Conservation (phyloP, 2,329 filamentous ascomycete species). For the Leptographium procerum region DNA sequence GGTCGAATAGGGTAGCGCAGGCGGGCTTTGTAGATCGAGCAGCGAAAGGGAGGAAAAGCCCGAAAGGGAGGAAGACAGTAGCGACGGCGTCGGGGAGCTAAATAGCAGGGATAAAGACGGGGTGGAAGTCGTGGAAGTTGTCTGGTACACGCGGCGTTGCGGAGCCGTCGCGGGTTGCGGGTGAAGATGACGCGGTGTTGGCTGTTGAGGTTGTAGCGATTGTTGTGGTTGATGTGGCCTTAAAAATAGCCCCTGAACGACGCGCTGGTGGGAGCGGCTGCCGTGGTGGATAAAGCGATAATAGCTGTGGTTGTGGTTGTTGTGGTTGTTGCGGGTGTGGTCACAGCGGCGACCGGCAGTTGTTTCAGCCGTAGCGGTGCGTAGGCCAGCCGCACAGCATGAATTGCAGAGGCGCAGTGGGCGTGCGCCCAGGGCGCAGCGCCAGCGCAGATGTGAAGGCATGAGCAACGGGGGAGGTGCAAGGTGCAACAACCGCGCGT, state of each 20-base stretch:
- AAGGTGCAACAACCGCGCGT: too few species aligned
- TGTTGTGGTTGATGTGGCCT: slow-evolving; percentile 23
- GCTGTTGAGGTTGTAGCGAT: not conserved
- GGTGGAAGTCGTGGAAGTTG: slow-evolving; percentile 2
- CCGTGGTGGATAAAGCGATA: not conserved
- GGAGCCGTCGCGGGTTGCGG: not conserved
- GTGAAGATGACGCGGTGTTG: not conserved
- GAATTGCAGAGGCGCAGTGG: slow-evolving; percentile 3
- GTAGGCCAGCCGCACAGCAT: slow-evolving; percentile 1
- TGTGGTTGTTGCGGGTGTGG: not conserved
- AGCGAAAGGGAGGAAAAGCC: slow-evolving; percentile 1
- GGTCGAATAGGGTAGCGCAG: slow-evolving; percentile 3
- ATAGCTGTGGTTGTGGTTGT: not conserved
- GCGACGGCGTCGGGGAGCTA: slow-evolving; percentile 3
- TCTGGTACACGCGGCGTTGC: slow-evolving; percentile 19
- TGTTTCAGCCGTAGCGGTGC: not conserved
- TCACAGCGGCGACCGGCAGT: not conserved
- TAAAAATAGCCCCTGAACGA: slow-evolving; percentile 13
- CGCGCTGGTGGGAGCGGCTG: slow-evolving; percentile 10
- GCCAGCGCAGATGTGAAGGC: slow-evolving; percentile 6
- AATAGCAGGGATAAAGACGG: slow-evolving; percentile 2
- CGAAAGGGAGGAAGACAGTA: slow-evolving; percentile 2
- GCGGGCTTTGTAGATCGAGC: slow-evolving; percentile 1
- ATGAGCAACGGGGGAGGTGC: not conserved
- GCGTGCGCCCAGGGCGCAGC: slow-evolving; percentile 2